Evolutionary conservation across 2,329 filamentous ascomycete species (phyloP).

Genomic region (Neoscytalidium dimidiatum): DNA sequence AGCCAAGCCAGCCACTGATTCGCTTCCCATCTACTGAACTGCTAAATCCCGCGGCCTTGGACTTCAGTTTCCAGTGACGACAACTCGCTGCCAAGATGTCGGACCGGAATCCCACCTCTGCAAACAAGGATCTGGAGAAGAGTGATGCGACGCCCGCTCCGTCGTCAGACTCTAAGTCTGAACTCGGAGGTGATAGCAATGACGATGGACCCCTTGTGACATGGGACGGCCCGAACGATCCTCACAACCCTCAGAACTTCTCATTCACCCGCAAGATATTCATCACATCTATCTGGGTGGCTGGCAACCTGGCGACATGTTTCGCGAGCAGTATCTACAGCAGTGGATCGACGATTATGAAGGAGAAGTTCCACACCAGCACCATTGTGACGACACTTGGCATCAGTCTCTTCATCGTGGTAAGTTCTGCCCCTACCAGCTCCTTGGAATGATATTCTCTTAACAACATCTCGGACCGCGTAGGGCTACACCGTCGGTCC

Average conservation of each 20-base stretch:
- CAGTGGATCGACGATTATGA: not conserved
- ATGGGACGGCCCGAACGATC: slow-evolving; percentile 20
- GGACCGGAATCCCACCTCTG: not conserved
- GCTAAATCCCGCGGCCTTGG: not conserved
- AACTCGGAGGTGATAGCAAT: not conserved
- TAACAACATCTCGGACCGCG: not conserved
- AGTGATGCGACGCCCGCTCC: not conserved
- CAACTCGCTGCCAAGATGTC: not conserved
- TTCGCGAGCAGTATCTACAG: not conserved
- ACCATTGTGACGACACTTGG: slow-evolving; percentile 26
- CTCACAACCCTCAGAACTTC: slow-evolving; percentile 20
- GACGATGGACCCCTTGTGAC: not conserved
- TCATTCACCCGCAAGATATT: slow-evolving; percentile 7
- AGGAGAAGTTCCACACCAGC: not conserved
- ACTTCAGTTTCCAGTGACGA: not conserved
- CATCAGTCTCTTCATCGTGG: slow-evolving; percentile 26
- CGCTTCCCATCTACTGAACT: no score
- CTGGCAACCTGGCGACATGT: not conserved
- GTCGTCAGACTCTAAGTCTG: not conserved
- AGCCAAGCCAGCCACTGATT: no score
- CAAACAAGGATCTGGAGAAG: not conserved
- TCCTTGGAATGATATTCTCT: not conserved
- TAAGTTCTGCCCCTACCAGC: no score
- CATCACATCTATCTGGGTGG: slow-evolving; percentile 17
- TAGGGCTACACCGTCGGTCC: slow-evolving; percentile 21